These are phyloP conservation scores for Aspergillus neotritici DNA, from an alignment of 2,329 filamentous ascomycete species.

Conservation along the genomic window DNA sequence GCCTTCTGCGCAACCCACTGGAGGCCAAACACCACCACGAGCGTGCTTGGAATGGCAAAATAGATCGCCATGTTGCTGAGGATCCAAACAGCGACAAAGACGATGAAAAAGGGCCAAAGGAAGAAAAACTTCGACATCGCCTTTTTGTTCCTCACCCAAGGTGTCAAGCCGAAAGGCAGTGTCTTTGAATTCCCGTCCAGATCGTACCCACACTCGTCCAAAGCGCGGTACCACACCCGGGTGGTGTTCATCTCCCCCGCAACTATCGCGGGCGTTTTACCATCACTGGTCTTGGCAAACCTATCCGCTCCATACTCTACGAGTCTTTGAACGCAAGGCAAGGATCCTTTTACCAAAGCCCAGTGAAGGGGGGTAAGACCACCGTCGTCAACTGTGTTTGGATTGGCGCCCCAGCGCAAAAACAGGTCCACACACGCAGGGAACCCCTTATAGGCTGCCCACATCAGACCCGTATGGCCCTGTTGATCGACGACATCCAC, in stretches of 20 bases:
- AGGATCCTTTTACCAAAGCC: slow-evolving; percentile 89
- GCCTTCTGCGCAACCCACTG: slow-evolving; percentile 74
- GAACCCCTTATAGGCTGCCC: slow-evolving; percentile 97
- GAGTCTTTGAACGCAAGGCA: slow-evolving; percentile 84
- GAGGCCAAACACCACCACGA: slow-evolving; percentile 59
- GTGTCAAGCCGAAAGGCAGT: slow-evolving; percentile 67
- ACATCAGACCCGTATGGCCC: slow-evolving; percentile 94
- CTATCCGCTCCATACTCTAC: slow-evolving; percentile 93
- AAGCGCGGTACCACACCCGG: slow-evolving; percentile 72
- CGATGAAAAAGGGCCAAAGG: slow-evolving; percentile 73
- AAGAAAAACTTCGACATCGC: slow-evolving; percentile 86
- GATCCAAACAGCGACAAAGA: slow-evolving; percentile 66
- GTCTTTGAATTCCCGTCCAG: slow-evolving; percentile 66
- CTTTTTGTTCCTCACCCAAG: slow-evolving; percentile 66
- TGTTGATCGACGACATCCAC: slow-evolving; percentile 86
- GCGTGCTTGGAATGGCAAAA: slow-evolving; percentile 65
- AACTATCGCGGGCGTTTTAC: slow-evolving; percentile 82
- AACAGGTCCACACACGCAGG: slow-evolving; percentile 88
- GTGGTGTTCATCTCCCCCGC: slow-evolving; percentile 86
- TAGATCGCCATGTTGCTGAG: slow-evolving; percentile 69
- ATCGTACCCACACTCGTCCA: slow-evolving; percentile 79
- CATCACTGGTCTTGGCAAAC: slow-evolving; percentile 80
- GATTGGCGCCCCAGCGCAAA: slow-evolving; percentile 88
- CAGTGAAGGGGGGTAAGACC: slow-evolving; percentile 94
- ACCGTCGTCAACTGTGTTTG: slow-evolving; percentile 82